phyloP scores from a whole-genome alignment of 1,139 yeast species.

The Blastobotrys capitulatus region DNA sequence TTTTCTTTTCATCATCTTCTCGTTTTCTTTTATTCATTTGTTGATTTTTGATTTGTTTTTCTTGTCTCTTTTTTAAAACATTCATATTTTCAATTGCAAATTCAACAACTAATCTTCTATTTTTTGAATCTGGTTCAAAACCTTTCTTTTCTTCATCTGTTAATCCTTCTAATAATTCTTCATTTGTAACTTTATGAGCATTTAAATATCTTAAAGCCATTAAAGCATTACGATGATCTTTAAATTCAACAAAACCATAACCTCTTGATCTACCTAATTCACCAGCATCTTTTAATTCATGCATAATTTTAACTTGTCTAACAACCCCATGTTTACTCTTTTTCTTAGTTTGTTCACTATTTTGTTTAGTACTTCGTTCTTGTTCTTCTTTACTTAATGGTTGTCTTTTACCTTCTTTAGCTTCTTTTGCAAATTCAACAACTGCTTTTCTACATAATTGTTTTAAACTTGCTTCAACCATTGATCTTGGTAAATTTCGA shows the following conservation, averaged over 20 bases:
- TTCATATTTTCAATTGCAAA: slow-evolving; percentile 95
- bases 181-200: slow-evolving; percentile 75
- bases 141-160: slow-evolving; percentile 56
- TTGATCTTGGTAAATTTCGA: slow-evolving; percentile 87
- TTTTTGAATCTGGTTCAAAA: slow-evolving; percentile 41
- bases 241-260: slow-evolving; percentile 89
- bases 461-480: slow-evolving; percentile 82
- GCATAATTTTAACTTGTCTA: slow-evolving; percentile 85
- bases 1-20: slow-evolving; percentile 31
- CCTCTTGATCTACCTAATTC: slow-evolving; percentile 92
- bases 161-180: slow-evolving; percentile 68
- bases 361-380: slow-evolving; percentile 62
- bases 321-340: slow-evolving; percentile 83
- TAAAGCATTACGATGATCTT: slow-evolving; percentile 88
- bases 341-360: slow-evolving; percentile 45
- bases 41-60: slow-evolving; percentile 31
- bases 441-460: slow-evolving; percentile 93
- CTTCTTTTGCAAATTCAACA: slow-evolving; percentile 93
- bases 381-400: slow-evolving; percentile 88
- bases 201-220: slow-evolving; percentile 98
- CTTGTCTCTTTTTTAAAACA: slow-evolving; percentile 85
- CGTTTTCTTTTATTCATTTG: slow-evolving; percentile 24
- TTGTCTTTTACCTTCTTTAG: slow-evolving; percentile 66
- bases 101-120: slow-evolving; percentile 83
- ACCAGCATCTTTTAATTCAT: slow-evolving; percentile 86